Evolutionary conservation across 2,329 filamentous ascomycete species (phyloP), one percentile per base, ranked within the genome.

Genomic region (Beauveria brongniartii): DNA sequence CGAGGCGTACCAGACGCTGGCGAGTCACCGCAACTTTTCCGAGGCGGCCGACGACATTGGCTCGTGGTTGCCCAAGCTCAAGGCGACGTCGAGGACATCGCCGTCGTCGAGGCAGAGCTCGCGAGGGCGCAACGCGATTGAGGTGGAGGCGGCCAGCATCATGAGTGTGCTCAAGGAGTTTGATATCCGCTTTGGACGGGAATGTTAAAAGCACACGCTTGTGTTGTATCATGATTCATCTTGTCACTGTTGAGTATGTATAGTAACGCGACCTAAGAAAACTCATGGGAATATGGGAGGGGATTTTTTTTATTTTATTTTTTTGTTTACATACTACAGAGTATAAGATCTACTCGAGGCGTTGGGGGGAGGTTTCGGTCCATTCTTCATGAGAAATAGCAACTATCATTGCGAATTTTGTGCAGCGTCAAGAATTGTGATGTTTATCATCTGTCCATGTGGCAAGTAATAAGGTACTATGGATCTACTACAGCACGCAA

Each of bases 131-230:
- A 80, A 81, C 47, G 85, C 89, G 1, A 85, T 92, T 67, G 89
- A 92, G 71, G 88, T 92, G 18, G 89, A 92, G 73, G 88, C 89
- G 7, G 89, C 89, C 0, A 92, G 89, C 71, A 91, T 92, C 59
- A 92, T 92, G 89, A 88, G 87, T 47, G 89, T 92, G n/a, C 74
- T 92, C 63, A 90, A 89, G 72, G 87, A 89, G 64, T 92, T 92
- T 74, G 89, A 92, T 68, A 80, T 90, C 55, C 78, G 89, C 59
- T 92, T 92, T 71, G 85, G 85, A 44, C 69, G 73, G 43, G 72
- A 74, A 53, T 70, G 70, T 51, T 75, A 66, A 69, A 37, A 57
- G 40, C 24, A 51, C 10, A 26, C 24, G 26, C 24, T 37, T 55
- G 18, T 41, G 50, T 55, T 51, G 22, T 50, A 44, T 51, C 22